Evolutionary conservation across 306 rosid species (phyloP), one percentile per base, ranked within the genome.

Genomic region (Begonia fuchsioides): DNA sequence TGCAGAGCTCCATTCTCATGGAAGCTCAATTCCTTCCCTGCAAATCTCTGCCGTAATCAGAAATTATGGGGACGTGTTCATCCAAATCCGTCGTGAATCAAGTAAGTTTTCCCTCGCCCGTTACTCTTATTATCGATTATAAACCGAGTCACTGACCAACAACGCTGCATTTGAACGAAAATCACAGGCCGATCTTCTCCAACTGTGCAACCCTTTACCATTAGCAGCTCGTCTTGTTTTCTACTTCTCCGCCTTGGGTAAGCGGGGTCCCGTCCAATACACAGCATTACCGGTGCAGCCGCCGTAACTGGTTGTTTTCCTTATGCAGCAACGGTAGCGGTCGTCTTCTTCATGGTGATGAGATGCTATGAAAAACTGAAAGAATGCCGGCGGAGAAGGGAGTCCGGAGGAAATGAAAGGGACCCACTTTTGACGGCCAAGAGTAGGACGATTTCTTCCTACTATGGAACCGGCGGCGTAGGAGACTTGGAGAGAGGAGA

Each of bases 391-490:
- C 4, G 3, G 13, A 0, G 9, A 13, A 56, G 20, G 11, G 44
- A 38, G 20, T 19, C 1, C 10, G 20, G 15, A 9, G 50, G 9
- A 11, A 44, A 41, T 5, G 77, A 72, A 55, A 72, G 62, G 2
- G 40, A 38, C 46, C 69, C 73, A 9, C 32, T 72, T 32, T 17
- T 13, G 43, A 15, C 59, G 0, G 53, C 32, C 3, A 9, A 9
- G 16, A 15, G 17, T 12, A 66, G 67, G 55, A 26, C 62, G 4
- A 20, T 40, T 47, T 58, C 17, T 39, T 26, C 12, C 11, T 50
- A 57, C 10, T 66, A 72, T 15, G 77, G 69, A 13, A 26, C 35
- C 35, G 62, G 65, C 39, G 57, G 66, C n/a, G 55, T 40, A 1
- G 39, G 51, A 39, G 72, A 53, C 48, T 11, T 49, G 4, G 76